Percentiles rank a stretch among this genome's conserved stretches.
Evolutionary conservation across 352 stramenopile genomes (phyloP).

Genomic region (Peronospora belbahrii): DNA sequence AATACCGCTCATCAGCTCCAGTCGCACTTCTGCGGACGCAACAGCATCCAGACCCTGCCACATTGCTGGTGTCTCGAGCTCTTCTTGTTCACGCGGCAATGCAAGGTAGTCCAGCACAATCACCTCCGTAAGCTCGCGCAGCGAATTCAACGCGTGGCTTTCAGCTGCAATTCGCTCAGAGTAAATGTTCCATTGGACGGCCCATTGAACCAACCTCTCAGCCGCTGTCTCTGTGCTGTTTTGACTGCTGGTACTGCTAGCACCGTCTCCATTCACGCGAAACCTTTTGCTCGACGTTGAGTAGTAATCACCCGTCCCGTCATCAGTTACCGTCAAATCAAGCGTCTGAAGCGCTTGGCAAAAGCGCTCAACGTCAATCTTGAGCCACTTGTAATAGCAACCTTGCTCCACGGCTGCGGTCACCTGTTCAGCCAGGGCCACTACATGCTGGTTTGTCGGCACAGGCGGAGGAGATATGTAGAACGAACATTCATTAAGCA

Average conservation of each 20-base stretch:
- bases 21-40: conserved; percentile 44
- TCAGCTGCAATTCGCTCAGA: conserved; percentile 76
- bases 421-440: conserved; percentile 57
- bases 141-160: conserved; percentile 69
- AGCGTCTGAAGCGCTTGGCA: conserved; percentile 51
- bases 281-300: conserved; percentile 46
- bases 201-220: conserved; percentile 63
- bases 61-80: conserved; percentile 30
- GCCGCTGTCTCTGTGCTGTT: conserved; percentile 30
- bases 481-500: conserved; percentile 62
- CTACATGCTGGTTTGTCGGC: conserved; percentile 60
- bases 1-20: conserved; percentile 59
- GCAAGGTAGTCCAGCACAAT: conserved; percentile 70
- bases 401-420: conserved; percentile 47
- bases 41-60: conserved; percentile 57
- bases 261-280: conserved; percentile 37
- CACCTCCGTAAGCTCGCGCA: conserved; percentile 71
- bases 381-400: conserved; percentile 71
- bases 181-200: conserved; percentile 80
- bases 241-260: conserved; percentile 23
- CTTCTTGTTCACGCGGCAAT: conserved; percentile 33
- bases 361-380: conserved; percentile 72
- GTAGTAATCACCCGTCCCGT: conserved; percentile 33
- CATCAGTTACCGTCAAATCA: conserved; percentile 39
- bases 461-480: conserved; percentile 50